These are phyloP conservation scores for Cicer cuneatum DNA, from an alignment of 306 rosid genomes.

Conservation along the genomic window DNA sequence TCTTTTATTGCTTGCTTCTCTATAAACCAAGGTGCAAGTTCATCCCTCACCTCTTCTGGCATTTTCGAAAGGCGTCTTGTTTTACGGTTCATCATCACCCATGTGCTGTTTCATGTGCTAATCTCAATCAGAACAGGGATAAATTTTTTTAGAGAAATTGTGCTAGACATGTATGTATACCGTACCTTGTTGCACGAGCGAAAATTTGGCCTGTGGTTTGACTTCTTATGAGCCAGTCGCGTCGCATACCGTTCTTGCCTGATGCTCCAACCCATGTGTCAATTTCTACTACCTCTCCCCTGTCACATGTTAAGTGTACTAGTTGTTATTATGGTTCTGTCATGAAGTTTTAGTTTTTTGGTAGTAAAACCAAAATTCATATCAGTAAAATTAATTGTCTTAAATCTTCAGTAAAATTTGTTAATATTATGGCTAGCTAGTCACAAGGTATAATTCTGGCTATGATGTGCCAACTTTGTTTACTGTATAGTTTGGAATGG, in stretches of 20 bases:
- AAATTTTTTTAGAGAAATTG: background rate
- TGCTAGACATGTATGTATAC: constrained; percentile 28
- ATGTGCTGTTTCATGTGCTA: constrained; percentile 66
- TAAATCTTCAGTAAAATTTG: background rate
- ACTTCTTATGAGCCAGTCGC: constrained; percentile 90
- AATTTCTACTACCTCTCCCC: constrained; percentile 93
- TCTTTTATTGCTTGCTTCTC: constrained; percentile 79
- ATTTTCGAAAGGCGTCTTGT: constrained; percentile 93
- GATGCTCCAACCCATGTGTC: constrained; percentile 98
- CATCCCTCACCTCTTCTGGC: constrained; percentile 89
- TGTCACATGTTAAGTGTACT: constrained; percentile 47
- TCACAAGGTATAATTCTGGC: background rate
- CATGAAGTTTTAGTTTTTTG: no score
- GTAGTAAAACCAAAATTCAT: background rate
- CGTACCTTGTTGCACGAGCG: constrained; percentile 76
- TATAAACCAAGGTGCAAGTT: constrained; percentile 86
- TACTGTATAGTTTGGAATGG: constrained; percentile 18
- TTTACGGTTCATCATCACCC: constrained; percentile 96
- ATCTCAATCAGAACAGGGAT: constrained; percentile 34
- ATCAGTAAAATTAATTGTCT: background rate
- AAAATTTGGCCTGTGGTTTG: constrained; percentile 76
- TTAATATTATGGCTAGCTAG: no score
- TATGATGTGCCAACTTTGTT: background rate
- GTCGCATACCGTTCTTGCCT: constrained; percentile 93
- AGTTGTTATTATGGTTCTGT: constrained; percentile 26